Evolutionary conservation across 495 filamentous ascomycete species (phyloP), one percentile per base, ranked within the genome.

Genomic region (Penicillium daleae): DNA sequence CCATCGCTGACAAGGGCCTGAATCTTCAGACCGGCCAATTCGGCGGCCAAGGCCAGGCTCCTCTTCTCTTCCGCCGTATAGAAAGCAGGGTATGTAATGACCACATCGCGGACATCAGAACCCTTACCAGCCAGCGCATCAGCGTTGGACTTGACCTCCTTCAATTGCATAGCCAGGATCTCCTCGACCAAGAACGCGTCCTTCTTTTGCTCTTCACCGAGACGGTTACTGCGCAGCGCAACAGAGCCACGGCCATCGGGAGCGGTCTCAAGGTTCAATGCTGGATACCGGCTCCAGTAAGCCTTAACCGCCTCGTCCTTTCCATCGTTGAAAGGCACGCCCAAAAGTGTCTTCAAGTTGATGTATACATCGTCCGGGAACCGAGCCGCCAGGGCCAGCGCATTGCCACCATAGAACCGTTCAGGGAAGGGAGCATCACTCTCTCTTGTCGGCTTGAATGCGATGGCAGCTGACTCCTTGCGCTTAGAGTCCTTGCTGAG

Each of bases 401-500:
- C 96, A 80, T 98, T 92, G 60, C 87, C 88, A 66, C 95, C 95
- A 71, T 97, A 99, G 59, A 89, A 85, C 69, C 95, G 85, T 74
- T 98, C 95, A 15, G 95, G 96, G 73, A 90, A 97, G 15, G 73
- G 68, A 31, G 84, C 82, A 61, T 85, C 78, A 57, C 76, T 80
- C 32, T 83, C 78, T 76, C 82, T 81, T 21, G 85, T 79, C 44
- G 93, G 92, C 74, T 98, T 99, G 83, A 99, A 98, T 33, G 92
- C 90, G 67, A 98, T 87, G 48, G 93, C 93, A 4, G 94, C 91
- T 22, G 82, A 83, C 73, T 99, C 96, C 80, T 99, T 99, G 67
- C 95, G 89, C 74, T 96, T 91, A 37, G 95, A 97, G 76, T 99
- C 95, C 74, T 97, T 98, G n/a, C 92, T 97, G 57, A 97, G 85